Percentiles rank a stretch among this genome's conserved stretches.
phyloP scores from a whole-genome alignment of 306 rosid species.

The Datisca glomerata region DNA sequence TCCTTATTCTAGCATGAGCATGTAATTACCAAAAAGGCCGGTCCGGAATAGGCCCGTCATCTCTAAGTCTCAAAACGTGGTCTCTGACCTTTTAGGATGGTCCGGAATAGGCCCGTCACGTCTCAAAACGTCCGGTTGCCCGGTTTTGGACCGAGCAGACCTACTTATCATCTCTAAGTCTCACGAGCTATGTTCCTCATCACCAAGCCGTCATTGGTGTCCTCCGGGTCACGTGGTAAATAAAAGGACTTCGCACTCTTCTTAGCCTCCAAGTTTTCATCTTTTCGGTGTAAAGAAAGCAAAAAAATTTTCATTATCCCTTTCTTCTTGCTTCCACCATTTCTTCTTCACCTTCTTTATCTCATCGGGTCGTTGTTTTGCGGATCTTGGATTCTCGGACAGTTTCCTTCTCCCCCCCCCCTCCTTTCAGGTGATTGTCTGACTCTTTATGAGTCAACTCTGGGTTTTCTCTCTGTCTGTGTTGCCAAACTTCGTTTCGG shows the following conservation, averaged over 20 bases:
- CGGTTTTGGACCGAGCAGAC: too few species aligned
- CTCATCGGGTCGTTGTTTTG: constrained; percentile 1
- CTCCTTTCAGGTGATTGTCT: constrained; percentile 24
- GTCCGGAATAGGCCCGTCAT: too few species aligned
- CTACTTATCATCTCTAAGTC: too few species aligned
- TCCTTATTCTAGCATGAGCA: too few species aligned
- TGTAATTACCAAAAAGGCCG: too few species aligned
- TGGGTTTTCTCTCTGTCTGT: constrained; percentile 15
- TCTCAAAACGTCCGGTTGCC: too few species aligned
- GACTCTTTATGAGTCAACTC: constrained; percentile 18
- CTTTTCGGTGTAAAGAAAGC: constrained; percentile 26
- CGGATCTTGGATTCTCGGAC: constrained; percentile 20
- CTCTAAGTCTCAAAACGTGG: too few species aligned
- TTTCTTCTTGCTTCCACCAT: constrained; percentile 3
- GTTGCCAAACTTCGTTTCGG: background rate
- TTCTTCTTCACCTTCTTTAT: background rate
- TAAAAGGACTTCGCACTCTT: constrained; percentile 4
- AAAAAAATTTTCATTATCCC: constrained; percentile 1
- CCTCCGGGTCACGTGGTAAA: too few species aligned
- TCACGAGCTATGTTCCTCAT: too few species aligned
- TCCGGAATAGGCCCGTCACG: too few species aligned
- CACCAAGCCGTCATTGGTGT: too few species aligned
- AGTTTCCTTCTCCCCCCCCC: background rate
- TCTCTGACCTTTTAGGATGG: too few species aligned
- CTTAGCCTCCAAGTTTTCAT: constrained; percentile 20